Percentiles rank a stretch among this genome's conserved stretches.
Conservation (phyloP, 495 filamentous ascomycete genomes). For the Penicillium canariense region DNA sequence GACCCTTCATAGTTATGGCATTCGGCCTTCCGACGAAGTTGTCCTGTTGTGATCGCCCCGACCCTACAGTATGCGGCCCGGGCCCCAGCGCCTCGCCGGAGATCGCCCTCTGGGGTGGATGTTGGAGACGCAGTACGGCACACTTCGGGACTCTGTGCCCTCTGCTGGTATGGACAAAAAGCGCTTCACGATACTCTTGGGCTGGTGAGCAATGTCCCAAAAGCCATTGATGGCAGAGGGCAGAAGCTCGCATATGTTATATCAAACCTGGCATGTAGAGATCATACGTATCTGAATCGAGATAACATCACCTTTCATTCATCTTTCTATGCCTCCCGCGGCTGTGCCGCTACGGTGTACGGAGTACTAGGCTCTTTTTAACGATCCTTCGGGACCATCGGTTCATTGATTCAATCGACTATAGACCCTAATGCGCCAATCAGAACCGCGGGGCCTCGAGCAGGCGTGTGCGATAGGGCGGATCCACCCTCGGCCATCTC, state of each 20-base stretch:
- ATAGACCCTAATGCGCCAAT: neutral
- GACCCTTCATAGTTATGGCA: no score
- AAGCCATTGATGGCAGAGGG: neutral
- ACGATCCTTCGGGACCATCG: no score
- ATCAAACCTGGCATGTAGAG: neutral
- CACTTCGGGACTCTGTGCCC: neutral
- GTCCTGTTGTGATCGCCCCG: neutral
- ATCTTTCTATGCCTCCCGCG: no score
- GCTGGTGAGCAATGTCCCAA: neutral
- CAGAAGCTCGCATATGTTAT: neutral
- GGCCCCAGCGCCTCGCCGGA: neutral
- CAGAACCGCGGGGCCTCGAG: neutral
- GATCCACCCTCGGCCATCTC: conserved; percentile 9
- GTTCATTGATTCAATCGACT: no score
- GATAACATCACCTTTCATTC: neutral
- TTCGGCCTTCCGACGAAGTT: no score
- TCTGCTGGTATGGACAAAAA: neutral
- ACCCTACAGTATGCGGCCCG: neutral
- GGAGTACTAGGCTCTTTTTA: neutral
- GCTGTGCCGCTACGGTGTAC: no score
- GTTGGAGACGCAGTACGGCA: neutral
- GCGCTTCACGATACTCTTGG: neutral
- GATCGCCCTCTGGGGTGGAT: neutral
- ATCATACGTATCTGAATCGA: neutral
- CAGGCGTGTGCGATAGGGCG: neutral